Conservation (phyloP, 169 alveolate genomes). For the Eimeria praecox region DNA sequence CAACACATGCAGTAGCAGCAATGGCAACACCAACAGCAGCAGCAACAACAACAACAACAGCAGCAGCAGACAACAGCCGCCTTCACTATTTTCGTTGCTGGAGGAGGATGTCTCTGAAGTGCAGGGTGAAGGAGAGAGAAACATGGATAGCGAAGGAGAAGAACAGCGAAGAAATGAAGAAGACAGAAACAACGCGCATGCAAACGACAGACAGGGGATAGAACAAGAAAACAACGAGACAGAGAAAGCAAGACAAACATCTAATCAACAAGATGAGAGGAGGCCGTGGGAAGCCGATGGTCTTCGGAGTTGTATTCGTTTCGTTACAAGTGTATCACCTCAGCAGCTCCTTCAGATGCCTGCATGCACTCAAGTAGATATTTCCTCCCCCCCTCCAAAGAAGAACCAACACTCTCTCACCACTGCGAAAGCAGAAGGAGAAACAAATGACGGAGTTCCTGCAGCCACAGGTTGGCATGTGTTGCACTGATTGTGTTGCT, state of each 20-base stretch:
- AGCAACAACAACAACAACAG: background rate
- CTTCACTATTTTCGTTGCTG: background rate
- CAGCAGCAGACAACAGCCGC: background rate
- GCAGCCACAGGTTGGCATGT: background rate
- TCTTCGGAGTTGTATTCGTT: background rate
- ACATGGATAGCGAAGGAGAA: no score
- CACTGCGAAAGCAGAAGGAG: background rate
- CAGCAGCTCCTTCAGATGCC: background rate
- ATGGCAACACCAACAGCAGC: no score
- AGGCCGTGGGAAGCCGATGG: background rate
- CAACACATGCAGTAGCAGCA: no score
- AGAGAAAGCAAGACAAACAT: background rate
- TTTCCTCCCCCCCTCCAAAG: background rate
- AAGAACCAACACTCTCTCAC: background rate
- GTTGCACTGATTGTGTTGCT: no score
- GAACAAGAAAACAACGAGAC: background rate
- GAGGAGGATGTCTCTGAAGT: background rate
- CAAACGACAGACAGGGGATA: no score
- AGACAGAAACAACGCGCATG: background rate
- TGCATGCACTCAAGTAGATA: background rate
- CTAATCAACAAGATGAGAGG: background rate
- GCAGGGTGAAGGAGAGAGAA: background rate
- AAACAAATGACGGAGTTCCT: background rate
- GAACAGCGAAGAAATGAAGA: background rate
- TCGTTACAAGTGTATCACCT: conserved; percentile 25